Percentiles rank a stretch among this genome's conserved stretches.
phyloP scores from a whole-genome alignment of 495 filamentous ascomycete species.

The Penicillium fimorum region DNA sequence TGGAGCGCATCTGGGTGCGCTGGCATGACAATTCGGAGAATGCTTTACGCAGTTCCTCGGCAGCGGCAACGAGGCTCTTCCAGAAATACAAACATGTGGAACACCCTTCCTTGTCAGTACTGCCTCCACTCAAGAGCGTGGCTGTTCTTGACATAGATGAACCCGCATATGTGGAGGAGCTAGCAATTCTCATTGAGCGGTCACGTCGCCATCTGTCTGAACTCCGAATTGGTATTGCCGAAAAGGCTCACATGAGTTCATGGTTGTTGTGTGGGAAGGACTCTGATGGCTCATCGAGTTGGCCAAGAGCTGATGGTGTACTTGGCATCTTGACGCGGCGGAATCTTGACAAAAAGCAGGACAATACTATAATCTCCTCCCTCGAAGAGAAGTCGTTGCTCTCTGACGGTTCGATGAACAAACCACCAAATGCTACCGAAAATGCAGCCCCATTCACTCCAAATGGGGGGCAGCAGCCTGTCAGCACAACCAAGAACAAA shows the following conservation, averaged over 20 bases:
- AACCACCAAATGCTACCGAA: not conserved
- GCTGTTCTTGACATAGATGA: slow-evolving; percentile 90
- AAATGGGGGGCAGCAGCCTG: not conserved
- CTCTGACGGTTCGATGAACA: slow-evolving; percentile 4
- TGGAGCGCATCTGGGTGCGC: slow-evolving; percentile 81
- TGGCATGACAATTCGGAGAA: slow-evolving; percentile 80
- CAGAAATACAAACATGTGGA: slow-evolving; percentile 60
- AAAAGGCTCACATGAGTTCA: slow-evolving; percentile 51
- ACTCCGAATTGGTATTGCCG: slow-evolving; percentile 75
- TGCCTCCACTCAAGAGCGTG: slow-evolving; percentile 77
- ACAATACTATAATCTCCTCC: not conserved
- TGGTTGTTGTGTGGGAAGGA: slow-evolving; percentile 49
- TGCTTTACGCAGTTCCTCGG: slow-evolving; percentile 26
- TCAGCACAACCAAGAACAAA: slow-evolving; percentile 1
- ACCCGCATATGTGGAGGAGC: slow-evolving; percentile 82
- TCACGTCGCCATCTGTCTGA: slow-evolving; percentile 69
- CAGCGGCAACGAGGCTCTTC: slow-evolving; percentile 19
- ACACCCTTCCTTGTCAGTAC: slow-evolving; percentile 80
- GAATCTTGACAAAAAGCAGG: not conserved
- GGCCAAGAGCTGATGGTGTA: slow-evolving; percentile 62
- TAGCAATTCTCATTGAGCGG: slow-evolving; percentile 75
- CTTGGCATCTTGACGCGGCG: slow-evolving; percentile 67
- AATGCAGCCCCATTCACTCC: not conserved
- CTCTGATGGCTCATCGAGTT: slow-evolving; percentile 30
- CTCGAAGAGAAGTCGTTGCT: slow-evolving; percentile 2